Base-by-base conservation (phyloP, 2,329 filamentous ascomycete species). In the Westerdykella ornata region DNA sequence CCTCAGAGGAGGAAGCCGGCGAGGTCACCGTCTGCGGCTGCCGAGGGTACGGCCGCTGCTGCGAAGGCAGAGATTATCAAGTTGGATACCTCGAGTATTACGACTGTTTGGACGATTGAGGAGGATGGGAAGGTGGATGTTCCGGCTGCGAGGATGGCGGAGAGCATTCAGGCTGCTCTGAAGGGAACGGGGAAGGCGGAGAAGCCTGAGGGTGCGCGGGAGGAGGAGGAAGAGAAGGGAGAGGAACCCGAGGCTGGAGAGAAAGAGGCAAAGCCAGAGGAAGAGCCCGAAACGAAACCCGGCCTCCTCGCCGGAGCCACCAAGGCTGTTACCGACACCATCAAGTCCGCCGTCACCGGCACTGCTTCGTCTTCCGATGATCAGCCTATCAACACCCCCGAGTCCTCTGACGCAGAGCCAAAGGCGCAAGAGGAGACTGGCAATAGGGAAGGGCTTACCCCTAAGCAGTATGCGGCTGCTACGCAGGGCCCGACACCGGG, bases 1-100 rank as follows among this genome's bases (percentile, higher is more conserved):
- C 92, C 92, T 13, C 82, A 88, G 52, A 78, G 88, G 51, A 77
- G 88, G 59, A 82, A 80, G 59, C 77, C 79, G 15, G 77, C 76
- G 13, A 70, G 67, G 16, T 80, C 84, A 17, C 78, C 81, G 20
- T 72, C 75, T 9, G 76, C 58, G 45, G 51, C 59, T 35, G 57
- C 53, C 3, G 57, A 62, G 3, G 58, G 63, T 7, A 59, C 60
- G 7, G 51, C 59, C 63, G 55, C 55, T 19, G 48, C 47, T 72
- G 57, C 54, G 9, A 53, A 51, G 4, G 48, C 58, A 4, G 47
- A 29, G 29, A 6, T 5, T 5, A n/a, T 32, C 15, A 56, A 51
- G 26, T 44, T 67, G 7, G 46, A 48, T 1, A 44, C 67, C 29
- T 54, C 49, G 3, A 46, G 51, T 17, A 54, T 59, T 4, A 60